Base-by-base conservation (phyloP, 1,139 yeast genomes). In the Yamadazyma pseudoaaseri region DNA sequence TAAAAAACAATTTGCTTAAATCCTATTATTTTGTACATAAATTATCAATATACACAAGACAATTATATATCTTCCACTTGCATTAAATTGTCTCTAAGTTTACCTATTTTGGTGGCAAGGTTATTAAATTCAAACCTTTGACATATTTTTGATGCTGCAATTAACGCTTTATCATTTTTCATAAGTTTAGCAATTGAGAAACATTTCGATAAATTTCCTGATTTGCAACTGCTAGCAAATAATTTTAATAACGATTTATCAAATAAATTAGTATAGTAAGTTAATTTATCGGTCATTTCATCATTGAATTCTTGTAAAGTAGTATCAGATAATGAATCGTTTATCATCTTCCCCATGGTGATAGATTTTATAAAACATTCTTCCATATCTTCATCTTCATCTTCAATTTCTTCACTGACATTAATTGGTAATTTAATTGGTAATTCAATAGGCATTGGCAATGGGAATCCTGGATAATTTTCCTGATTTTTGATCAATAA, bases 131-230 rank as follows among this genome's bases (percentile, higher is more conserved):
- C 89, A 51, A 85, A 78, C 46, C 96, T 74, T 48, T 85, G 85
- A 1, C 96, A 86, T 38, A 92, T 85, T 58, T 84, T 84, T 16
- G 76, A 66, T 1, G 97, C 96, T 0, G 96, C 96, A 38, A 73
- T 74, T 42, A 90, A 63, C 5, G 96, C 95, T 46, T 83, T 79
- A 43, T 83, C 90, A 42, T 80, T 82, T 47, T 79, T 76, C 48
- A 92, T 68, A 52, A 85, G 76, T 45, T 70, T 73, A 4, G 80
- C 89, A 29, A 92, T 58, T 25, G 84, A 81, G 43, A 78, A 66
- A 0, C 95, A 94, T 54, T 82, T 81, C 36, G 73, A 73, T 27
- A 75, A 58, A 38, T 79, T 75, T 31, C 79, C 76, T 21, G 81
- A 83, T 28, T 79, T 71, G 57, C 97, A 89, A 1, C 94, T 79